phyloP scores from a whole-genome alignment of 331 rosid species.

The Quercus phellos region DNA sequence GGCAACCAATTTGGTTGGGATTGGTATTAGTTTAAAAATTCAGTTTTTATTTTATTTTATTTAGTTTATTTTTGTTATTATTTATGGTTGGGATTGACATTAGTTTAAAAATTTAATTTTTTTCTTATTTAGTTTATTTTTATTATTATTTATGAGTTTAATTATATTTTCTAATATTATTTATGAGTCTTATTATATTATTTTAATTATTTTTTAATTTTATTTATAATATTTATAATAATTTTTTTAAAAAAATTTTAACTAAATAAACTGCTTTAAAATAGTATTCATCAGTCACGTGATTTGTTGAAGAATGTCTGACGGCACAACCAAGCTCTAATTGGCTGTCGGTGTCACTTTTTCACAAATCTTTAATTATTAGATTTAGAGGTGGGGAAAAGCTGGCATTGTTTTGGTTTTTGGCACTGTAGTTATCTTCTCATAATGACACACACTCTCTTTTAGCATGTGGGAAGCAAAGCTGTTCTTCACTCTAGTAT shows the following conservation, averaged over 20 bases:
- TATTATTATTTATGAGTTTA: fast-evolving
- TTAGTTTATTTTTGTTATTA: too few species aligned
- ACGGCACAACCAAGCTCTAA: neutral
- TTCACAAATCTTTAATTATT: neutral
- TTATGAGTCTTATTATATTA: fast-evolving
- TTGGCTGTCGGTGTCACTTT: neutral
- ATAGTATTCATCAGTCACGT: neutral
- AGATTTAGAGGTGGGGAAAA: neutral
- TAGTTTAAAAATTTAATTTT: too few species aligned
- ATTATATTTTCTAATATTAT: too few species aligned
- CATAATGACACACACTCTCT: constrained; percentile 5
- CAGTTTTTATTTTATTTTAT: too few species aligned
- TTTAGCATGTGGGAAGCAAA: neutral
- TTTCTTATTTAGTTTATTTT: too few species aligned
- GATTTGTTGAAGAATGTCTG: neutral
- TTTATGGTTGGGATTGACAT: too few species aligned
- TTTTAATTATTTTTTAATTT: fast-evolving
- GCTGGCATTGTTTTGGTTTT: neutral
- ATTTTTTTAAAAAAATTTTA: too few species aligned
- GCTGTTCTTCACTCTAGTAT: neutral
- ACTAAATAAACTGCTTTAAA: fast-evolving
- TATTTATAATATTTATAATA: too few species aligned
- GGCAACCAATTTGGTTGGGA: too few species aligned
- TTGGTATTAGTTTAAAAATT: too few species aligned
- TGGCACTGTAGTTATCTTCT: neutral